Conservation (phyloP, 768 basidiomycete species). For the Mycena filopes region DNA sequence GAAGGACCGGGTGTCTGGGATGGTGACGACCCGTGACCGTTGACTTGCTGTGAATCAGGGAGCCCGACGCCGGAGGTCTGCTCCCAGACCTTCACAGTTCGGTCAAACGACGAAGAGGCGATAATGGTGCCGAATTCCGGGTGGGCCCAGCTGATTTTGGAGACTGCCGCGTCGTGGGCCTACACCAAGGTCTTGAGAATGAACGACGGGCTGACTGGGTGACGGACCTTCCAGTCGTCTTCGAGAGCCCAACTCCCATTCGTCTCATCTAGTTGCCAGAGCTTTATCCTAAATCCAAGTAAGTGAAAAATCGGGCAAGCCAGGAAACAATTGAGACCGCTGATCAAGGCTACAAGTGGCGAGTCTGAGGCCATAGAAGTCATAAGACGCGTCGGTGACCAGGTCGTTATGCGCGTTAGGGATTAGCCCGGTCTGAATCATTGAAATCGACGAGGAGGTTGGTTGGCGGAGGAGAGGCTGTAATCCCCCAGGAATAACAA, state of each 20-base stretch:
- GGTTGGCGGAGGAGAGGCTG: neutral
- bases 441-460: slow-evolving; percentile 37
- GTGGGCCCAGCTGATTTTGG: slow-evolving; percentile 89
- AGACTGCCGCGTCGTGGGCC: slow-evolving; percentile 95
- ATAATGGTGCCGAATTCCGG: slow-evolving; percentile 91
- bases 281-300: slow-evolving; percentile 71
- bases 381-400: slow-evolving; percentile 87
- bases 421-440: slow-evolving; percentile 86
- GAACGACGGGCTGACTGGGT: neutral
- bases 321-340: slow-evolving; percentile 55
- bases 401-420: slow-evolving; percentile 83
- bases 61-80: slow-evolving; percentile 53
- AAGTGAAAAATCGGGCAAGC: slow-evolving; percentile 22
- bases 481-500: neutral
- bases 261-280: slow-evolving; percentile 82
- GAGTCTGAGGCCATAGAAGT: slow-evolving; percentile 87
- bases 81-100: slow-evolving; percentile 95
- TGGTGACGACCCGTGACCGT: slow-evolving; percentile 24
- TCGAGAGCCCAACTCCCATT: slow-evolving; percentile 82
- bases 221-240: slow-evolving; percentile 89
- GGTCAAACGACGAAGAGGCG: slow-evolving; percentile 89
- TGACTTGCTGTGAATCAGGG: slow-evolving; percentile 42
- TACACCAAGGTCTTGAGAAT: slow-evolving; percentile 43
- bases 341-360: slow-evolving; percentile 89
- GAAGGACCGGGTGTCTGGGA: slow-evolving; percentile 37